Evolutionary conservation across 202 grass and related monocot genomes (phyloP), one percentile per base, ranked within the genome.

Genomic region (Cymbopogon flexuosus): DNA sequence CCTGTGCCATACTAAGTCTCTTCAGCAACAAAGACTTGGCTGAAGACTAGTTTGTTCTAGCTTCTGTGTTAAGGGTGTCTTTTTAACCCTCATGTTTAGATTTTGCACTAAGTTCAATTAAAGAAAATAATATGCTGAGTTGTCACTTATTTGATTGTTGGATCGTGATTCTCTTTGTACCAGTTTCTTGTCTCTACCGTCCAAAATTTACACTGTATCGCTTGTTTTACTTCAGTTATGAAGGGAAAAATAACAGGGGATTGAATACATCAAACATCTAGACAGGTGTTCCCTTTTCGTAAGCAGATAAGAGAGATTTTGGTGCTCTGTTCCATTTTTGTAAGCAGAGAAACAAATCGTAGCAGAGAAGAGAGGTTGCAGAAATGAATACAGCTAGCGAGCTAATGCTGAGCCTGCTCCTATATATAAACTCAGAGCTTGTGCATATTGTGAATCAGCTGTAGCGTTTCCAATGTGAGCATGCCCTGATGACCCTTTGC

Each of bases 1-100:
- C 15, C 13, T 47, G 22, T 81, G 43, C 6, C 42, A 67, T 62
- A 30, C 22, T 61, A 30, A 66, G 65, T 24, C 71, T 72, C 58
- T 90, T 88, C 76, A 19, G 84, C 62, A 3, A 60, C 74, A 36
- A 60, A 78, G 59, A 78, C 19, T 65, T 35, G 24, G 51, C 83
- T 86, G 83, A 69, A 83, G 83, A 83, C 30, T 89, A 75, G 54
- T 82, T 89, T 43, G 60, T 74, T 89, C 41, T 83, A 68, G 74
- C 65, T 41, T 65, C 29, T 85, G 27, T 75, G 23, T 37, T 62
- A 16, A 57, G 83, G 88, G 83, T 86, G 68, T 83, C 73, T 89
- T 86, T 86, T 83, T 83, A 86, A 69, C 88, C 79, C 79, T 74
- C 52, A 16, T 83, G 33, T 61, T 78, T 86, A 81, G 62, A 73